phyloP scores from a whole-genome alignment of 176 grass and related monocot species.

The Carex cristatella region DNA sequence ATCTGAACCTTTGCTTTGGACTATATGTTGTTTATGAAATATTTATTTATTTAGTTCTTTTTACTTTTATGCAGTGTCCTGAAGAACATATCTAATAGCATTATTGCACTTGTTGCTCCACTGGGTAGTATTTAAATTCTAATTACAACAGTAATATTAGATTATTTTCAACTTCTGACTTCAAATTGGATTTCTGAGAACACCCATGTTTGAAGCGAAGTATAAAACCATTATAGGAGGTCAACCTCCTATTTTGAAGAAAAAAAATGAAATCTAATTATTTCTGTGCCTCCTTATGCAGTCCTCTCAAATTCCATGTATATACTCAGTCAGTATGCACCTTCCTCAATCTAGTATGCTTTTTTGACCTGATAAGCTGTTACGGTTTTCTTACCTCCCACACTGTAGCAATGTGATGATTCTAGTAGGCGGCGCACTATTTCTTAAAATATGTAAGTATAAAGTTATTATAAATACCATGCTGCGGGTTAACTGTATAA shows the following conservation, averaged over 20 bases:
- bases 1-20: slow-evolving; percentile 8
- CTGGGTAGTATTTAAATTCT: slow-evolving; percentile 44
- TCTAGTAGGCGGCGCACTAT: not conserved
- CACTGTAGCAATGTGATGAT: not conserved
- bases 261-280: not conserved
- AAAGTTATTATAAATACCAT: not conserved
- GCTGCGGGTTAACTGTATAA: not conserved
- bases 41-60: slow-evolving; percentile 15
- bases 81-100: slow-evolving; percentile 75
- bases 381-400: not conserved
- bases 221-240: not conserved
- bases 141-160: not conserved
- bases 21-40: not conserved
- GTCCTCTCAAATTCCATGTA: not conserved
- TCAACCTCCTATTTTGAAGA: not conserved
- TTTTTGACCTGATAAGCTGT: not conserved
- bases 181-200: not conserved
- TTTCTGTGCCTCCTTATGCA: not conserved
- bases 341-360: not conserved
- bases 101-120: slow-evolving; percentile 73
- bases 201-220: not conserved
- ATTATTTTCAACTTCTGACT: not conserved
- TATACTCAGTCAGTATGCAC: not conserved
- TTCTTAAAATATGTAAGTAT: not conserved
- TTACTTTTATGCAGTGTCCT: slow-evolving; percentile 58